Base-by-base conservation (phyloP, 2,329 filamentous ascomycete genomes). In the Arthroderma sp. region DNA sequence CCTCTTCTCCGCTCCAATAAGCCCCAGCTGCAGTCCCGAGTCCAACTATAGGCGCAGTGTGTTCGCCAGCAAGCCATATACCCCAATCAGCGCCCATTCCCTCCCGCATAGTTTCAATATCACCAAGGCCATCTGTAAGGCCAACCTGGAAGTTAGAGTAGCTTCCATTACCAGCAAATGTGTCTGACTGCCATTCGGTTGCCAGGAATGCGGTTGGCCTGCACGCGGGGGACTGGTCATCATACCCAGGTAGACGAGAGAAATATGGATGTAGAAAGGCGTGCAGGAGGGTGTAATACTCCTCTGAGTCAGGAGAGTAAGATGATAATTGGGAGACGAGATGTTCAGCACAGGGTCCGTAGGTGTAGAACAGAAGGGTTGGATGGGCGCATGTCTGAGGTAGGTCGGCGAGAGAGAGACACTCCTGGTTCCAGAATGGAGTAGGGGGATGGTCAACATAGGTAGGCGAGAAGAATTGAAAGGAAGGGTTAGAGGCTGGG, bases 21-120 rank as follows among this genome's bases (percentile, higher is more conserved):
- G 91, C 91, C 0, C 91, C 91, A 0, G 89, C 94, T 11, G 85
- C 87, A 3, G 91, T 96, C 0, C 91, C 91, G 60, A 96, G 71
- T 9, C 87, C 90, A 28, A 94, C 84, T 74, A 95, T 95, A 3
- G 91, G 90, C 56, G 88, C 85, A 21, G 89, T 95, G 72, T 95
- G 90, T 72, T 95, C 90, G 0, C 90, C 90, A 0, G 90, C 90
- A 62, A 95, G 77, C 90, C 90, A 95, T 7, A 95, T 67, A 0
- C 87, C 83, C 21, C 82, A 74, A 11, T 81, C 82, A 19, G 62
- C 33, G 0, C 73, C 74, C 47, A 78, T 65, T 0, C 80, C 80
- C 1, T 70, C 66, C 23, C 81, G 69, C 72, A 85, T 74, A 1
- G 71, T 67, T 67, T 85, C 79, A 52, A 95, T 82, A 67, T 94